Conservation (phyloP, 148 eudicot genomes). For the Simmondsia chinensis region DNA sequence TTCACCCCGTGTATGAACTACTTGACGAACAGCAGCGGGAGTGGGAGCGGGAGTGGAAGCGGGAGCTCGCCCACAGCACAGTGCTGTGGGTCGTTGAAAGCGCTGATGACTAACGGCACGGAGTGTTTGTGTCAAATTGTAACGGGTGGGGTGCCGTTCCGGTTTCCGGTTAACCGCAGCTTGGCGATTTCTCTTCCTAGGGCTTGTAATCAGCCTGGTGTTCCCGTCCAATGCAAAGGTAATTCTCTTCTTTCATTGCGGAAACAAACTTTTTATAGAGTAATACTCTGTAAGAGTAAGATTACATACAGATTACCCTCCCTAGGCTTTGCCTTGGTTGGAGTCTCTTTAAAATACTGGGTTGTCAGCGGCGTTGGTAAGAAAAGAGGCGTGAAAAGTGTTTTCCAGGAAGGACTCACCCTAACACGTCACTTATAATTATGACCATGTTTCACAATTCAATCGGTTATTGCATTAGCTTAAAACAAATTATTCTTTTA, state of each 20-base stretch:
- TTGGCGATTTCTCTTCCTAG: slow-evolving; percentile 66
- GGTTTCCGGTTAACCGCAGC: slow-evolving; percentile 62
- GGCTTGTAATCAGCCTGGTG: slow-evolving; percentile 72
- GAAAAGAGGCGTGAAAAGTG: no score
- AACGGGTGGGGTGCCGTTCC: slow-evolving; percentile 56
- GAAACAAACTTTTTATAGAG: not conserved
- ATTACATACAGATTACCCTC: no score
- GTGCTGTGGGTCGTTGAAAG: slow-evolving; percentile 56
- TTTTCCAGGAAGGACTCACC: no score
- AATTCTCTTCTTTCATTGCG: not conserved
- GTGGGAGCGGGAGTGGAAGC: slow-evolving; percentile 22
- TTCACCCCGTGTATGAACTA: slow-evolving; percentile 58
- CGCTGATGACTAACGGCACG: slow-evolving; percentile 47
- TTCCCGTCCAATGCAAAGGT: slow-evolving; percentile 83
- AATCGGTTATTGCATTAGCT: no score
- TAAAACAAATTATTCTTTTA: no score
- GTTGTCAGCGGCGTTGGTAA: no score
- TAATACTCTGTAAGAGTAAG: no score
- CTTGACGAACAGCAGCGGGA: slow-evolving; percentile 29
- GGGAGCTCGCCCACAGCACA: slow-evolving; percentile 47
- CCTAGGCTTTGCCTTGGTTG: no score
- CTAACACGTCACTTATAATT: no score
- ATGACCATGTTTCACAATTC: no score
- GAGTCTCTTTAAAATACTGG: no score
- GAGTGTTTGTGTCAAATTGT: slow-evolving; percentile 63